Evolutionary conservation across 2,329 filamentous ascomycete genomes (phyloP).

Genomic region (Elsinoe fawcettii): DNA sequence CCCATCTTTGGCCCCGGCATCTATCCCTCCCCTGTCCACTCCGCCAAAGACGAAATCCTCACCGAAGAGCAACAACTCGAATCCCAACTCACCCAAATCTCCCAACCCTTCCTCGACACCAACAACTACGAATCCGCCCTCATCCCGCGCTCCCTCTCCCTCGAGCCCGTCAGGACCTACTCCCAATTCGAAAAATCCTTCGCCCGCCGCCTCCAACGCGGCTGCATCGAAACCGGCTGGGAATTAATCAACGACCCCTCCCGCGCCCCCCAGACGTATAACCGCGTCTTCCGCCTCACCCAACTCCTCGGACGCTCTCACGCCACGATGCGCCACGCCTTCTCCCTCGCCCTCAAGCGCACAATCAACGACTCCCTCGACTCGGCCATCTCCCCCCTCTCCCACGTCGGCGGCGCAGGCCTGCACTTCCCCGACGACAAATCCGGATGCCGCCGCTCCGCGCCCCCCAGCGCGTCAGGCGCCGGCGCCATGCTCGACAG

Average conservation of each 20-base stretch:
- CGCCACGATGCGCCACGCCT: conserved; percentile 33
- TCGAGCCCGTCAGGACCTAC: conserved; percentile 34
- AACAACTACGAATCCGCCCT: conserved; percentile 1
- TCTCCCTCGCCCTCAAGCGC: conserved; percentile 32
- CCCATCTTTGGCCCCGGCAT: not conserved
- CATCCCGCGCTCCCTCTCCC: not conserved
- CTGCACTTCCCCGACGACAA: conserved; percentile 47
- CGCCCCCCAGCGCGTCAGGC: not conserved
- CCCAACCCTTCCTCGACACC: not conserved
- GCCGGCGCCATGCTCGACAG: conserved; percentile 26
- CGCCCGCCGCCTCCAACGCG: conserved; percentile 61
- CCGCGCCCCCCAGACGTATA: conserved; percentile 24
- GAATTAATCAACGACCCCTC: conserved; percentile 35
- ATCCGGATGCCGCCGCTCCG: conserved; percentile 1
- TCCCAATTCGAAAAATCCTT: conserved; percentile 60
- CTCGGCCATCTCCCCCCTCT: conserved; percentile 46
- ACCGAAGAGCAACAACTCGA: conserved; percentile 13
- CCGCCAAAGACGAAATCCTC: conserved; percentile 33
- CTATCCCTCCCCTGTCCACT: not conserved
- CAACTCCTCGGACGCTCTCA: conserved; percentile 46
- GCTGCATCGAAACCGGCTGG: conserved; percentile 55
- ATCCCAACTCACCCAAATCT: not conserved
- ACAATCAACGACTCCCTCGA: conserved; percentile 43
- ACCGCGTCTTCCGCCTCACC: conserved; percentile 62
- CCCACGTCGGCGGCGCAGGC: conserved; percentile 60